phyloP scores from a whole-genome alignment of 2,329 filamentous ascomycete genomes.

The Phialophora verrucosa region DNA sequence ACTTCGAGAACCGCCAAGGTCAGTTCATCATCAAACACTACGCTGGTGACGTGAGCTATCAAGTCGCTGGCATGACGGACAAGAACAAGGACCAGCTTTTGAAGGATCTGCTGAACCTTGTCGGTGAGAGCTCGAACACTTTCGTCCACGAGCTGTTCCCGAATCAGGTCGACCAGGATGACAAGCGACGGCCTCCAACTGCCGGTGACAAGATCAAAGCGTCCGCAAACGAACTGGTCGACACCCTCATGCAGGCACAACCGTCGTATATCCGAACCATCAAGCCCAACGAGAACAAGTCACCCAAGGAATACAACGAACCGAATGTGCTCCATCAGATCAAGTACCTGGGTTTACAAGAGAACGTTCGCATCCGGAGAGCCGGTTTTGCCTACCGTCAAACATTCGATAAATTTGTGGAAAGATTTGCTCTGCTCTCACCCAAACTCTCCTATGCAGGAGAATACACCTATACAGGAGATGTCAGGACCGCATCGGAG shows the following conservation, averaged over 20 bases:
- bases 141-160: conserved; percentile 93
- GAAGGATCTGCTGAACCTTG: conserved; percentile 88
- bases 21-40: conserved; percentile 99
- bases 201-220: conserved; percentile 95
- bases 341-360: conserved; percentile 98
- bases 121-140: conserved; percentile 79
- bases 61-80: conserved; percentile 94
- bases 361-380: conserved; percentile 96
- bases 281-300: conserved; percentile 99
- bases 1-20: conserved; percentile 89
- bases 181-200: conserved; percentile 89
- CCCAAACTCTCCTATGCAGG: conserved; percentile 95
- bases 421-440: conserved; percentile 93
- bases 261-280: conserved; percentile 98
- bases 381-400: conserved; percentile 97
- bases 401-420: conserved; percentile 96
- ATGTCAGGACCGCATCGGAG: conserved; percentile 82
- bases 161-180: conserved; percentile 91
- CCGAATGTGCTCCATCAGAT: conserved; percentile 96
- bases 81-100: conserved; percentile 99
- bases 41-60: conserved; percentile 93
- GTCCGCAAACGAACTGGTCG: conserved; percentile 92
- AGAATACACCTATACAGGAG: conserved; percentile 94
- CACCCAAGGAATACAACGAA: conserved; percentile 86
- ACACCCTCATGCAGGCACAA: conserved; percentile 95